Base-by-base conservation (phyloP, 305 asterid genomes). In the Plantago lanceolata region DNA sequence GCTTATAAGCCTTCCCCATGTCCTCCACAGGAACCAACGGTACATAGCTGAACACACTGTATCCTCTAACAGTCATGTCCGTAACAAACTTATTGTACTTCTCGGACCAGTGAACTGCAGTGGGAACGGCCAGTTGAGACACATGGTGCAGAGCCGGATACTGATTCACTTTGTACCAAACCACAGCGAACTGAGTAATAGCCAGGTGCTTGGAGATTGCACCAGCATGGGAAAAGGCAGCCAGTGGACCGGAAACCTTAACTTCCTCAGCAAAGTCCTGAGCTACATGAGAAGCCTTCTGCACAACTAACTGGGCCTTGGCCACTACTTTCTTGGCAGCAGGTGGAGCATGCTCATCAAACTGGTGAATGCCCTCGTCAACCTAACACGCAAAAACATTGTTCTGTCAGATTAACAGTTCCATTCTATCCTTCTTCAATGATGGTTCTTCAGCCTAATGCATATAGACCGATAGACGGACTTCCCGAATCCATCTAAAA, bases 11-110 rank as follows among this genome's bases (percentile, higher is more conserved):
- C 78, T 81, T 77, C 17, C 47, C 64, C 61, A 88, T 69, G 47
- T 81, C 95, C 19, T 84, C 93, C 24, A 84, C 76, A 2, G 96
- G 96, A 19, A 90, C 79, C 31, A 72, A 66, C 0, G 96, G 97
- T 1, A 79, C 68, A 51, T 84, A 84, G 47, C 71, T 61, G 29
- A 81, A 76, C 14, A 83, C 13, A 18, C 63, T 69, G 52, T 77
- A 81, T 12, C 96, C 97, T 65, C 81, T 84, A 0, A 71, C 77
- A 2, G 64, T 65, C 85, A 79, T 16, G 58, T 73, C 76, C 13
- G 67, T 70, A 9, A 86, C 81, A 48, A 83, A 35, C 17, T 78
- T 57, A 67, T 88, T 86, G 59, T 88, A 90, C 59, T 73, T 86
- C 71, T 75, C 76, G 2, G 87, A 78, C 89, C 74, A 81, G 62